phyloP scores from a whole-genome alignment of 352 stramenopile genomes.

The Plasmopara muralis region DNA sequence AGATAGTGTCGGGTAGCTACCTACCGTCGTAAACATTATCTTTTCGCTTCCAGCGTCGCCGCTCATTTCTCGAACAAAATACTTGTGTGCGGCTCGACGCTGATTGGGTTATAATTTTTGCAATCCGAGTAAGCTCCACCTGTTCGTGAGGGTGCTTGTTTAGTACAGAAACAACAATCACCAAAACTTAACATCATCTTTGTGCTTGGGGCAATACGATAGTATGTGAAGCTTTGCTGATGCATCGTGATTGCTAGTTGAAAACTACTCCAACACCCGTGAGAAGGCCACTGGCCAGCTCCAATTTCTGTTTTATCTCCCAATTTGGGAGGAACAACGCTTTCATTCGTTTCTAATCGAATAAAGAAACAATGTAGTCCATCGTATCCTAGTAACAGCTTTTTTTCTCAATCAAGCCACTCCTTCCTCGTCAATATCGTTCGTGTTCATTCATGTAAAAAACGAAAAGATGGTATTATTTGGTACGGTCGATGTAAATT shows the following conservation, averaged over 20 bases:
- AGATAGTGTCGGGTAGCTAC: conserved; percentile 3
- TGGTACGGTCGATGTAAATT: conserved; percentile 22
- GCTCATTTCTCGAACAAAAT: conserved; percentile 43
- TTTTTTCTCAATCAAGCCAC: no score
- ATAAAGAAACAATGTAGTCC: no score
- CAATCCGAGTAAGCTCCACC: not conserved
- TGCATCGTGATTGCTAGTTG: conserved; percentile 93
- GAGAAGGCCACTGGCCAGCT: conserved; percentile 84
- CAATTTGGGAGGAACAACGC: conserved; percentile 42
- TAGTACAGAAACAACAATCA: conserved; percentile 6
- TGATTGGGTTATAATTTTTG: conserved; percentile 1
- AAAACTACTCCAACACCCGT: conserved; percentile 92
- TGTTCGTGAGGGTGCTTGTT: conserved; percentile 24
- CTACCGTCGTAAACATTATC: conserved; percentile 67
- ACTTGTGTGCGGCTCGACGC: no score
- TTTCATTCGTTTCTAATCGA: no score
- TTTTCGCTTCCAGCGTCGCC: conserved; percentile 62
- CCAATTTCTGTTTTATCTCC: conserved; percentile 89
- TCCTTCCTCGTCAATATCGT: no score
- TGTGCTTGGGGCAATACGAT: conserved; percentile 92
- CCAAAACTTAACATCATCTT: conserved; percentile 39
- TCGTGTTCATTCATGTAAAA: no score
- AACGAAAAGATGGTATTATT: conserved; percentile 14
- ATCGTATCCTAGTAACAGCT: no score
- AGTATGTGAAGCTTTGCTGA: conserved; percentile 91